Evolutionary conservation across 2,329 filamentous ascomycete genomes (phyloP).

Genomic region (Ascochyta viciae-villosae): DNA sequence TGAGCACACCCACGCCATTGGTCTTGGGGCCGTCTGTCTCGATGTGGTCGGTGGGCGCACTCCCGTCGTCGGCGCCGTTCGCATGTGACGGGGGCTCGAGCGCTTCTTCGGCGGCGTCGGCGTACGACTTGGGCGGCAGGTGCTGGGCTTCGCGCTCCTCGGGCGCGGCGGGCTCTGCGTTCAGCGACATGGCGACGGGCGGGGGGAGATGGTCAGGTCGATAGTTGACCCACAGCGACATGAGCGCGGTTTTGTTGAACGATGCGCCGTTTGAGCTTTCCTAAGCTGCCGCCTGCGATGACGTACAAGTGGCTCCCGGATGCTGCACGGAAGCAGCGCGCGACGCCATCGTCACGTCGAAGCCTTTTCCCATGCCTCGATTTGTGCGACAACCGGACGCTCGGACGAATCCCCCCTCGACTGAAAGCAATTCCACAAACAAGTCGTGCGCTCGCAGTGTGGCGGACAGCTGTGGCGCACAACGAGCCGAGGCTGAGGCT

Average conservation of each 20-base stretch:
- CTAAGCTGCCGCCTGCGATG: conserved; percentile 28
- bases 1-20: conserved; percentile 10
- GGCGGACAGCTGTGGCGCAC: conserved; percentile 24
- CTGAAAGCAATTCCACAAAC: not conserved
- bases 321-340: conserved; percentile 17
- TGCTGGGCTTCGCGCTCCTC: conserved; percentile 48
- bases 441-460: not conserved
- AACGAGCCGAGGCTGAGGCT: conserved; percentile 17
- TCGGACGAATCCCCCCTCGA: conserved; percentile 1
- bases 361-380: not conserved
- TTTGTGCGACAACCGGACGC: not conserved
- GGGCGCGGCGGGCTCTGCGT: conserved; percentile 51
- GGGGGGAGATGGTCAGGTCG: conserved; percentile 11
- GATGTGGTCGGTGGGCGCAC: conserved; percentile 9
- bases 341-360: conserved; percentile 8
- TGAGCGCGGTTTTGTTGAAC: conserved; percentile 29
- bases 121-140: conserved; percentile 54
- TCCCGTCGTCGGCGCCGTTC: conserved; percentile 22
- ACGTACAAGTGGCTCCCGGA: conserved; percentile 21
- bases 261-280: conserved; percentile 28
- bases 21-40: conserved; percentile 25
- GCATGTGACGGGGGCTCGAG: conserved; percentile 36
- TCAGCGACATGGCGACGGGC: conserved; percentile 49
- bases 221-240: conserved; percentile 17
- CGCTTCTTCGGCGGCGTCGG: conserved; percentile 50